Base-by-base conservation (phyloP, 2,329 filamentous ascomycete genomes). In the Thielaviopsis ethacetica region DNA sequence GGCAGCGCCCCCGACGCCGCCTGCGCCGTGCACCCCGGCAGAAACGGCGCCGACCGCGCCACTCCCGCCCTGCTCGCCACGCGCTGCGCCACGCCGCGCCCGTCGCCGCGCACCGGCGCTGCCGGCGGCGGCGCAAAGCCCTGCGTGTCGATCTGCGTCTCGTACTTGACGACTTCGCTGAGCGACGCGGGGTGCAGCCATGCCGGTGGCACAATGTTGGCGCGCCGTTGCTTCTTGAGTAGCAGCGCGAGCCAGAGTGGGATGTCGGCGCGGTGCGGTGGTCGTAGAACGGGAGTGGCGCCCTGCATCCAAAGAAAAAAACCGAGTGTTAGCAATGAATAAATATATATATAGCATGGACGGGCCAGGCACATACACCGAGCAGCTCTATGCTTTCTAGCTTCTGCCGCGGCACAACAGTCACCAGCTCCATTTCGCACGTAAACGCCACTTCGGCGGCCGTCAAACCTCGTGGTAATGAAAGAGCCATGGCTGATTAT, bases 391-490 rank as follows among this genome's bases (percentile, higher is more conserved):
- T 86, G 65, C 82, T 82, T 64, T 96, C 90, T 57, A 98, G 83
- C 63, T 87, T 82, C 70, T 97, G 91, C 58, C 93, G 87, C 41
- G 93, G 93, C 55, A 97, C 83, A 22, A 98, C 81, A 0, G 91
- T 96, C 59, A 98, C 86, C 66, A 89, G 81, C 74, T 97, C 91
- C 90, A 96, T 97, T 74, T 98, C 93, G 71, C 91, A 95, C 27
- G 97, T 76, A 68, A 97, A 98, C 56, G 90, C 87, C 53, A 94
- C 86, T 73, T 98, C 93, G 63, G 87, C 78, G 61, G 93, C 89
- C 65, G 87, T 85, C 52, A 96, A 79, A 70, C 73, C 77, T 56
- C 70, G 66, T 26, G 60, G 75, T 15, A 79, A 69, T 30, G 76
- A 75, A 55, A 77, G 68, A 34, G 77, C 77, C 77, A 80, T 79